phyloP scores from a whole-genome alignment of 306 rosid genomes.

The Dalbergia cochinchinensis region DNA sequence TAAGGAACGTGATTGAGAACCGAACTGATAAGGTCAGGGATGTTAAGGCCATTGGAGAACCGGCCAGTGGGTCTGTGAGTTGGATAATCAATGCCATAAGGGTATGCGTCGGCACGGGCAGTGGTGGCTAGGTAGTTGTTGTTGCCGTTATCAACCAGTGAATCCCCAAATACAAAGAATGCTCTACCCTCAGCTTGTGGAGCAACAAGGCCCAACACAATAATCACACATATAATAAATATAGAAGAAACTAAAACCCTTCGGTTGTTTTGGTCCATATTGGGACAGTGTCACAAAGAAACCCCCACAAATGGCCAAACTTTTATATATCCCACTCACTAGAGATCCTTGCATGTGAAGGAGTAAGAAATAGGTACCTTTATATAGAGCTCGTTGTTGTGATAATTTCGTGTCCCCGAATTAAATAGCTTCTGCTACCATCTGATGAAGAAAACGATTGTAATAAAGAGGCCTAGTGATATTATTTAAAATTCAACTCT shows the following conservation, averaged over 20 bases:
- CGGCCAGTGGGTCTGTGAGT: constrained; percentile 78
- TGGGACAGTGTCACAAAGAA: not conserved
- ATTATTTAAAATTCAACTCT: constrained; percentile 21
- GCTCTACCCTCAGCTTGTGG: constrained; percentile 57
- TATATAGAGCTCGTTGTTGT: constrained; percentile 47
- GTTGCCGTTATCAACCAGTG: constrained; percentile 91
- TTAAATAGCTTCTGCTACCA: constrained; percentile 49
- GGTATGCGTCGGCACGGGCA: constrained; percentile 84
- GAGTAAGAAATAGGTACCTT: not conserved
- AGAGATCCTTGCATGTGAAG: not conserved
- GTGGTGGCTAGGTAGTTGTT: constrained; percentile 81
- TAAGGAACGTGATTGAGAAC: not conserved
- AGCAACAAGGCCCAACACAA: constrained; percentile 14
- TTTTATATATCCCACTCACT: not conserved
- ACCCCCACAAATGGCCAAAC: not conserved
- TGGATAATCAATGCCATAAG: constrained; percentile 89
- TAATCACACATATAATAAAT: not conserved
- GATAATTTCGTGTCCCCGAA: constrained; percentile 33
- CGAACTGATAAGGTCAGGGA: constrained; percentile 75
- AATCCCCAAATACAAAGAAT: constrained; percentile 91
- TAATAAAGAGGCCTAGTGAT: constrained; percentile 25
- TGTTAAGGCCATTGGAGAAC: constrained; percentile 83
- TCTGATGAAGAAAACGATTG: not conserved
- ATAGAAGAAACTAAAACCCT: constrained; percentile 29
- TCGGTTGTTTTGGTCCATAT: constrained; percentile 38